phyloP scores from a whole-genome alignment of 495 filamentous ascomycete species.

The Thermothielavioides terrestris region DNA sequence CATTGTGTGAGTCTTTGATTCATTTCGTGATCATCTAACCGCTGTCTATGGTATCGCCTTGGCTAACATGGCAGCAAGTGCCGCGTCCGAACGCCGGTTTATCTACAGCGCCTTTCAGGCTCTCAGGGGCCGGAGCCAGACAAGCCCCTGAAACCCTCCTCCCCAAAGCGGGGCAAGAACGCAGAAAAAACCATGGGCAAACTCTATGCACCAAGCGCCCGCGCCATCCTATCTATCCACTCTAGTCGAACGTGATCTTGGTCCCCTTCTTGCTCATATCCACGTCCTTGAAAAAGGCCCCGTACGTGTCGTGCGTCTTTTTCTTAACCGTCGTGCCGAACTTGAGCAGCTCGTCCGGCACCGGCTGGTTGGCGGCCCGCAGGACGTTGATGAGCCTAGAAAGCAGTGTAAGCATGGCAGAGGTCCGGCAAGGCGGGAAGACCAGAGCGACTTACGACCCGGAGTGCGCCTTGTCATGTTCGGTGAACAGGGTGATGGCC shows the following conservation, averaged over 20 bases:
- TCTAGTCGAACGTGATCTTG: slow-evolving; percentile 88
- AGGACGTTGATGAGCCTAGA: slow-evolving; percentile 76
- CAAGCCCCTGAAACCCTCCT: not conserved
- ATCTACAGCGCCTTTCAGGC: slow-evolving; percentile 42
- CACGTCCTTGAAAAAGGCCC: slow-evolving; percentile 81
- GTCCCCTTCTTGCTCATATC: slow-evolving; percentile 72
- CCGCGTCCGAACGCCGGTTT: slow-evolving; percentile 52
- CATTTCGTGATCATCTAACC: slow-evolving; percentile 1
- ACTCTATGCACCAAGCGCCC: slow-evolving; percentile 9
- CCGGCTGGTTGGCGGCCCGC: slow-evolving; percentile 75
- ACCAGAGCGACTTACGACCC: slow-evolving; percentile 57
- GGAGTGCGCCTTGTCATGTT: slow-evolving; percentile 80
- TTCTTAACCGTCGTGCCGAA: slow-evolving; percentile 99
- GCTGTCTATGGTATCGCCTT: slow-evolving; percentile 8
- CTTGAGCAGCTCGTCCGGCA: slow-evolving; percentile 81
- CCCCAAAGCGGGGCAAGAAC: no score
- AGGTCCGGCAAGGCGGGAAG: not conserved
- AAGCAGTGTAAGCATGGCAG: slow-evolving; percentile 5
- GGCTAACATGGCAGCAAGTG: slow-evolving; percentile 33
- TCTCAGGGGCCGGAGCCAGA: slow-evolving; percentile 23
- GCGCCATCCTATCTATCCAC: slow-evolving; percentile 6
- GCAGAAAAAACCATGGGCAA: not conserved
- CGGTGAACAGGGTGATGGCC: slow-evolving; percentile 91
- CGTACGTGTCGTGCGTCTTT: slow-evolving; percentile 89
- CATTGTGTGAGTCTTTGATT: slow-evolving; percentile 51